A percentile compares a stretch with the other conserved stretches of the same genome.
These are phyloP conservation scores for Huntiella abstrusa DNA, from an alignment of 2,329 filamentous ascomycete species.

Conservation along the genomic window DNA sequence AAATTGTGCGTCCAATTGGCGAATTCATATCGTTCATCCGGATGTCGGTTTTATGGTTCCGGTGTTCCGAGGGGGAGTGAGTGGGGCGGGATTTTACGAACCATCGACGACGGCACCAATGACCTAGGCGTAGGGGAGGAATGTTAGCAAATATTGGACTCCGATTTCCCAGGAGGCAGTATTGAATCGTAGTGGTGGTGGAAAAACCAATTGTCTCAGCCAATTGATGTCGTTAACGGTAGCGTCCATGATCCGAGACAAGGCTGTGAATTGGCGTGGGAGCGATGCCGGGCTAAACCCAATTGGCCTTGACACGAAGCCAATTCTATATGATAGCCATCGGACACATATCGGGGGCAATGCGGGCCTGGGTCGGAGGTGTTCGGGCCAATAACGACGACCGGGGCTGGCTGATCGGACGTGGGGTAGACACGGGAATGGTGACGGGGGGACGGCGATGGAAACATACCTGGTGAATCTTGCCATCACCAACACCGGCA, in stretches of 20 bases:
- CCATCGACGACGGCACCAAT: conserved; percentile 99
- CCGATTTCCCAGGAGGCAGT: neutral
- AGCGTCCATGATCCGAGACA: neutral
- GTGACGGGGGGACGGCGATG: neutral
- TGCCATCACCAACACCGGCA: conserved; percentile 39
- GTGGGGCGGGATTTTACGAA: conserved; percentile 29
- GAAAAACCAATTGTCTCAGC: too few species aligned
- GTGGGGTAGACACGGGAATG: neutral
- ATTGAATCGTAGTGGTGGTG: too few species aligned
- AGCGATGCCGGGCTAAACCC: neutral
- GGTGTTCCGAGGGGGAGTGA: conserved; percentile 12
- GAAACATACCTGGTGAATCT: conserved; percentile 46
- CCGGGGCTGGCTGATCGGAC: neutral
- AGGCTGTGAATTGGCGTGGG: neutral
- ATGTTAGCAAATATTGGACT: conserved; percentile 17
- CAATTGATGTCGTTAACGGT: too few species aligned
- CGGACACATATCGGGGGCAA: conserved; percentile 1
- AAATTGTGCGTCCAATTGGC: conserved; percentile 7
- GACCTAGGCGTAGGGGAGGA: conserved; percentile 45
- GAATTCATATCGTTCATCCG: neutral
- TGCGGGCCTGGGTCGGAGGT: conserved; percentile 1
- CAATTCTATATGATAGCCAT: neutral
- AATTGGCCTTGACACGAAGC: too few species aligned
- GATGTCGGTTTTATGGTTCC: conserved; percentile 9
- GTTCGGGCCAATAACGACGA: neutral